Evolutionary conservation across 148 eudicot genomes (phyloP).

Genomic region (Rhododendron ferrugineum): DNA sequence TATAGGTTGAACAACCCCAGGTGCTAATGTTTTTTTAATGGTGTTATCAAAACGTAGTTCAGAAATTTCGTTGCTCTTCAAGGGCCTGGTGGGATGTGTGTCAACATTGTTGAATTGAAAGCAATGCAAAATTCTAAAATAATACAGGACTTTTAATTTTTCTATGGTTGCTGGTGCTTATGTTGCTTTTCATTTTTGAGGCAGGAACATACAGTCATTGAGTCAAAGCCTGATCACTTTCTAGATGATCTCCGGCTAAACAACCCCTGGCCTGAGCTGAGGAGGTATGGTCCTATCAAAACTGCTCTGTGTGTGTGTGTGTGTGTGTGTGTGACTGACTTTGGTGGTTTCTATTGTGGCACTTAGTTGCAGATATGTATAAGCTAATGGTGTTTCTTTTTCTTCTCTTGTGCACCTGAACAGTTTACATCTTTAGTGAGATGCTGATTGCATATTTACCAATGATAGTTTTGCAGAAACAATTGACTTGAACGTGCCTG

Average conservation of each 20-base stretch:
- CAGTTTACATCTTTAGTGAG: conserved; percentile 10
- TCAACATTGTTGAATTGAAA: not conserved
- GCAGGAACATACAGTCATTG: conserved; percentile 93
- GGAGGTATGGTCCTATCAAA: conserved; percentile 37
- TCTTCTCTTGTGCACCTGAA: not conserved
- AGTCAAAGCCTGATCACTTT: conserved; percentile 97
- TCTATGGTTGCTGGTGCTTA: not conserved
- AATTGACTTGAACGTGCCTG: conserved; percentile 62
- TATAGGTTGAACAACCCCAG: not conserved
- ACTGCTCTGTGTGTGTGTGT: too few species aligned
- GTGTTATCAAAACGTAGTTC: not conserved
- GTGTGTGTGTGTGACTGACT: conserved; percentile 6
- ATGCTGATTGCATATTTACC: conserved; percentile 18
- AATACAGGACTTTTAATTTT: not conserved
- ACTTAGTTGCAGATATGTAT: not conserved
- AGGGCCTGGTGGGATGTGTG: not conserved
- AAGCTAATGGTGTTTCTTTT: not conserved
- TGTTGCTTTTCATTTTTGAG: conserved; percentile 11
- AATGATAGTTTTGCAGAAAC: conserved; percentile 70
- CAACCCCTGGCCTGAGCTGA: conserved; percentile 91
- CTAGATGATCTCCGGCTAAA: conserved; percentile 92
- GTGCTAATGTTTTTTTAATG: not conserved
- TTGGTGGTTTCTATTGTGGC: conserved; percentile 12
- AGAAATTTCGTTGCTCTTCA: not conserved
- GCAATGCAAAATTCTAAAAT: not conserved